A percentile compares a stretch with the other conserved stretches of the same genome.
phyloP scores from a whole-genome alignment of 345 rosid species.

The Corchorus olitorius region DNA sequence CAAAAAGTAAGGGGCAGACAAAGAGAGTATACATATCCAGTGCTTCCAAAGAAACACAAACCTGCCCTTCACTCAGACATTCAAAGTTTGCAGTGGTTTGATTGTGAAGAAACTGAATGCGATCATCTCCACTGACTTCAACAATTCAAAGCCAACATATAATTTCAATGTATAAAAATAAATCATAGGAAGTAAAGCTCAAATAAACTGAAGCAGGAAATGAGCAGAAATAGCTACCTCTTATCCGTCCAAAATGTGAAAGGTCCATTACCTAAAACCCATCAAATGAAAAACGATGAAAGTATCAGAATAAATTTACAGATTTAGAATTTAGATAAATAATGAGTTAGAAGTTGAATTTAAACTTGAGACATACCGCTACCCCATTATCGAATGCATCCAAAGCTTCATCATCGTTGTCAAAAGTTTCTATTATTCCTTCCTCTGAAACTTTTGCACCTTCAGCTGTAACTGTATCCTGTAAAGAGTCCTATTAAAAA shows the following conservation, averaged over 20 bases:
- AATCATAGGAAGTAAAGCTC: conserved; percentile 13
- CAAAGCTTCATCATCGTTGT: conserved; percentile 83
- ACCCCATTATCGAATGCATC: conserved; percentile 68
- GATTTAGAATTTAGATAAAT: background rate
- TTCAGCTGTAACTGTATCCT: conserved; percentile 57
- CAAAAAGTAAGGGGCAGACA: background rate
- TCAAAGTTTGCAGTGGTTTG: conserved; percentile 92
- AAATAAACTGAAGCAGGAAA: conserved; percentile 11
- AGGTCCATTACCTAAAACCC: conserved; percentile 61
- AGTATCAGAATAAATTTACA: background rate
- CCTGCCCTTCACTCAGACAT: conserved; percentile 77
- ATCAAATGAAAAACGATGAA: conserved; percentile 14
- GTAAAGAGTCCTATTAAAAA: conserved; percentile 18
- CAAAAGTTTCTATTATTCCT: conserved; percentile 73
- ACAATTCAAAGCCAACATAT: conserved; percentile 30
- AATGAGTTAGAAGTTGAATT: background rate
- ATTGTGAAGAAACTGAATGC: conserved; percentile 87
- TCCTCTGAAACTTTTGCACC: conserved; percentile 78
- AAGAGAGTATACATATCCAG: background rate
- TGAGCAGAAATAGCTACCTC: conserved; percentile 48
- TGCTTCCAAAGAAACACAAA: conserved; percentile 20
- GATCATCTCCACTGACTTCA: conserved; percentile 92
- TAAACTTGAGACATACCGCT: conserved; percentile 47
- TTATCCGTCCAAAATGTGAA: conserved; percentile 85
- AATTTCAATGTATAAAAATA: conserved; percentile 6